phyloP scores from a whole-genome alignment of 1,139 yeast species.

The Citeromyces siamensis region DNA sequence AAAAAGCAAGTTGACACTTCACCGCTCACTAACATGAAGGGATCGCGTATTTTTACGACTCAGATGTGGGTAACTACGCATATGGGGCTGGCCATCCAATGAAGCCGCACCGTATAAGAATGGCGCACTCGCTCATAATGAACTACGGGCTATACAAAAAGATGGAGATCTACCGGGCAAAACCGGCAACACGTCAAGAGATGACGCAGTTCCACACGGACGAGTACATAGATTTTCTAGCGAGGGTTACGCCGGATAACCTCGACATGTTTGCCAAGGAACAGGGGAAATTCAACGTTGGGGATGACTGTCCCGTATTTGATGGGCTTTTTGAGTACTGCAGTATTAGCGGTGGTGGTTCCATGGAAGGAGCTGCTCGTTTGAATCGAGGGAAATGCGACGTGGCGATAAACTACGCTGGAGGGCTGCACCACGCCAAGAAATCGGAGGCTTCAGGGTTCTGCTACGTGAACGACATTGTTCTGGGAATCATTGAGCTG shows the following conservation, averaged over 20 bases:
- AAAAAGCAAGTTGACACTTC: slow-evolving; percentile 35
- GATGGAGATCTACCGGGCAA: slow-evolving; percentile 82
- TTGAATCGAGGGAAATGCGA: slow-evolving; percentile 90
- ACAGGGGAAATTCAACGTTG: slow-evolving; percentile 69
- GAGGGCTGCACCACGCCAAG: slow-evolving; percentile 95
- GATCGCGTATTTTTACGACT: slow-evolving; percentile 86
- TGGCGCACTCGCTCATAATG: slow-evolving; percentile 84
- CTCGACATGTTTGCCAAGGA: slow-evolving; percentile 22
- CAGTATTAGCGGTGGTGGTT: slow-evolving; percentile 91
- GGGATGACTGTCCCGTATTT: slow-evolving; percentile 95
- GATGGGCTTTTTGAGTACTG: slow-evolving; percentile 95
- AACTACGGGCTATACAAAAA: slow-evolving; percentile 77
- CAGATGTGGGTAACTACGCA: slow-evolving; percentile 71
- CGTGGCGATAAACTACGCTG: slow-evolving; percentile 94
- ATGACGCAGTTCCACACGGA: slow-evolving; percentile 72
- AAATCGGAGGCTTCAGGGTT: slow-evolving; percentile 94
- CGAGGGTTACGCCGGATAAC: slow-evolving; percentile 74
- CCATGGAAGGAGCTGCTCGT: slow-evolving; percentile 95
- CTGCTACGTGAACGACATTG: slow-evolving; percentile 87
- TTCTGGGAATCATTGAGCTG: slow-evolving; percentile 79
- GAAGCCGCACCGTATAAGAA: slow-evolving; percentile 94
- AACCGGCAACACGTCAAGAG: slow-evolving; percentile 74
- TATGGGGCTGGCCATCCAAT: slow-evolving; percentile 93
- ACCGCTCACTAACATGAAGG: too few species aligned
- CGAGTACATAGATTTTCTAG: slow-evolving; percentile 75